These are phyloP conservation scores for Scedosporium boydii DNA, from an alignment of 2,329 filamentous ascomycete genomes.

Conservation along the genomic window DNA sequence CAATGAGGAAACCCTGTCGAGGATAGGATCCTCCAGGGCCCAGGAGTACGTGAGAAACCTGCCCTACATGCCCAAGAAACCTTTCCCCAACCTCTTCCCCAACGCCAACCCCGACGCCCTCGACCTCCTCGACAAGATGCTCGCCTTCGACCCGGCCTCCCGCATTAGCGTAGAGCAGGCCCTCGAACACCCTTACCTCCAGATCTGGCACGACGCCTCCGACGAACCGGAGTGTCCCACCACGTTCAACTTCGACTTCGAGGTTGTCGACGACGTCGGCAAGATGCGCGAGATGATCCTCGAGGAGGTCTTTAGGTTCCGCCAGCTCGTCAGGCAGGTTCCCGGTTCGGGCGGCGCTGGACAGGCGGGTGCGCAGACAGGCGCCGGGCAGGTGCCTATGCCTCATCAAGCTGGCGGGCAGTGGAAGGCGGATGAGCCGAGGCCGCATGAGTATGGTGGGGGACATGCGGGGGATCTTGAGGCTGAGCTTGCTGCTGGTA, in stretches of 20 bases:
- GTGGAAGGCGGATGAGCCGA: slow-evolving; percentile 51
- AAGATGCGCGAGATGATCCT: slow-evolving; percentile 98
- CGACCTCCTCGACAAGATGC: slow-evolving; percentile 91
- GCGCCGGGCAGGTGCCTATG: slow-evolving; percentile 40
- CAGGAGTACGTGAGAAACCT: slow-evolving; percentile 98
- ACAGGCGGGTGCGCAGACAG: slow-evolving; percentile 26
- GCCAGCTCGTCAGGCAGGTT: slow-evolving; percentile 48
- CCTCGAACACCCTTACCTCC: slow-evolving; percentile 89
- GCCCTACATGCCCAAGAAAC: slow-evolving; percentile 87
- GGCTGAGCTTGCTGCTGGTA: slow-evolving; percentile 49
- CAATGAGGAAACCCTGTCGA: slow-evolving; percentile 84
- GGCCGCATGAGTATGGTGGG: slow-evolving; percentile 47
- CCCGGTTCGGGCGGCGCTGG: slow-evolving; percentile 26
- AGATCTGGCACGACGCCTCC: slow-evolving; percentile 96
- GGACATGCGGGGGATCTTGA: slow-evolving; percentile 40
- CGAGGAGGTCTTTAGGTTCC: slow-evolving; percentile 85
- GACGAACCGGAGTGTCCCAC: slow-evolving; percentile 91
- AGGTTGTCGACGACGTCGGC: slow-evolving; percentile 87
- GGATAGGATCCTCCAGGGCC: slow-evolving; percentile 89
- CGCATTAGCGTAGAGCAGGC: slow-evolving; percentile 93
- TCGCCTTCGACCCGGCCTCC: slow-evolving; percentile 89
- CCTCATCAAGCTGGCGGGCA: slow-evolving; percentile 34
- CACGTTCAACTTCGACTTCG: slow-evolving; percentile 97
- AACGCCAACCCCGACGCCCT: slow-evolving; percentile 93
- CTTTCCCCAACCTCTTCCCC: slow-evolving; percentile 81